Evolutionary conservation across 306 rosid species (phyloP), one percentile per base, ranked within the genome.

Genomic region (Pyrus bretschneideri): DNA sequence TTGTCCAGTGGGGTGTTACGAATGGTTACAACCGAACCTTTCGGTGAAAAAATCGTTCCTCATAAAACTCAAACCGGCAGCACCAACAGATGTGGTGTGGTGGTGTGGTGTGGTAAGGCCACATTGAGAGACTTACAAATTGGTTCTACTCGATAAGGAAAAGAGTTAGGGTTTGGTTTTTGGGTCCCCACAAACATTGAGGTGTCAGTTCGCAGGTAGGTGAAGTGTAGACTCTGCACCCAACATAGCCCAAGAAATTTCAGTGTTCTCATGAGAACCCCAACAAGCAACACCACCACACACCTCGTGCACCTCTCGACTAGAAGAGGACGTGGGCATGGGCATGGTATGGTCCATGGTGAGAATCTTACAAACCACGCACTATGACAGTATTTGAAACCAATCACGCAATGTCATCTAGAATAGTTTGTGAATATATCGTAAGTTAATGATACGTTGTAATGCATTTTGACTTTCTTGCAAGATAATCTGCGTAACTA

Each of bases 141-240:
- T 0, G 55, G 18, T 17, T 51, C 55, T 17, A 5, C 8, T 51
- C 21, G 55, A 2, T 51, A 18, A 64, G 23, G 51, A 66, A 35
- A 67, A 30, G 67, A 72, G 52, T 30, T 15, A 33, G 29, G 18
- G 13, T 19, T 23, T 58, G 64, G 81, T 74, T 69, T 65, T 67
- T 70, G 74, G 73, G 77, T 29, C 85, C 68, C 80, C 81, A 76
- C 63, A 62, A 74, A 82, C 81, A 80, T 62, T 38, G 83, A 72
- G 74, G 83, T 83, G 94, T 87, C 93, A 83, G 89, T 78, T 84
- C 88, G 87, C 74, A 75, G 86, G 85, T 88, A 59, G 87, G 89
- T 74, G 82, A 76, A 76, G 60, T 92, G 98, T 88, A 79, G 71
- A 38, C 85, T 84, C 90, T 88, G 89, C 71, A 81, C 80, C 85